These are phyloP conservation scores for Trichoderma oligosporum DNA, from an alignment of 2,329 filamentous ascomycete species.

Conservation along the genomic window DNA sequence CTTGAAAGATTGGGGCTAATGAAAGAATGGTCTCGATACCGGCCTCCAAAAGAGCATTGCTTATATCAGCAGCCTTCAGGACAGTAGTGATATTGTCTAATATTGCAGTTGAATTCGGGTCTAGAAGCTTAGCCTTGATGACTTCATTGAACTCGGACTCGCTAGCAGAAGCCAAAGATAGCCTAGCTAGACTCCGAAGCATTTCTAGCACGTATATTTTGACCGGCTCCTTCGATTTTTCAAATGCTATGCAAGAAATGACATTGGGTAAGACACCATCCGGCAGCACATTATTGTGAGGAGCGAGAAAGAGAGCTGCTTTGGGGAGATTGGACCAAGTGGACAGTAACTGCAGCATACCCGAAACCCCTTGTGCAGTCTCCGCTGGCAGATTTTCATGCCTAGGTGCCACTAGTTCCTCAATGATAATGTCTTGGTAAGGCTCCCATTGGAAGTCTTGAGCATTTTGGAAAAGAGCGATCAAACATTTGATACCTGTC, in stretches of 20 bases:
- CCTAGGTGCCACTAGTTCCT: conserved; percentile 71
- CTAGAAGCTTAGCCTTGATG: conserved; percentile 54
- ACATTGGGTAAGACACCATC: conserved; percentile 65
- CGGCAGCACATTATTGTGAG: conserved; percentile 42
- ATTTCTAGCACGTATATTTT: conserved; percentile 78
- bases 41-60: conserved; percentile 72
- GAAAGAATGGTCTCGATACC: conserved; percentile 77
- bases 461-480: conserved; percentile 71
- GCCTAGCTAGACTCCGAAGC: conserved; percentile 62
- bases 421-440: conserved; percentile 67
- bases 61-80: conserved; percentile 56
- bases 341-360: conserved; percentile 72
- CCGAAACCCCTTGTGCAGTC: conserved; percentile 85
- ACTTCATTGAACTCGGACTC: conserved; percentile 56
- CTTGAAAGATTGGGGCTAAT: conserved; percentile 65
- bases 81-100: conserved; percentile 65
- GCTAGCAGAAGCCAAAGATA: conserved; percentile 52
- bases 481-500: conserved; percentile 76
- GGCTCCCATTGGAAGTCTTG: conserved; percentile 66
- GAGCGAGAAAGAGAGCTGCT: conserved; percentile 63
- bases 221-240: conserved; percentile 80
- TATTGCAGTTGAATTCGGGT: conserved; percentile 56
- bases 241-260: conserved; percentile 65
- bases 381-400: conserved; percentile 76
- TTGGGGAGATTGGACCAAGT: conserved; percentile 70